Evolutionary conservation across 1,139 yeast species (phyloP).

Genomic region (Zhuliangozyma parablackwelliae): DNA sequence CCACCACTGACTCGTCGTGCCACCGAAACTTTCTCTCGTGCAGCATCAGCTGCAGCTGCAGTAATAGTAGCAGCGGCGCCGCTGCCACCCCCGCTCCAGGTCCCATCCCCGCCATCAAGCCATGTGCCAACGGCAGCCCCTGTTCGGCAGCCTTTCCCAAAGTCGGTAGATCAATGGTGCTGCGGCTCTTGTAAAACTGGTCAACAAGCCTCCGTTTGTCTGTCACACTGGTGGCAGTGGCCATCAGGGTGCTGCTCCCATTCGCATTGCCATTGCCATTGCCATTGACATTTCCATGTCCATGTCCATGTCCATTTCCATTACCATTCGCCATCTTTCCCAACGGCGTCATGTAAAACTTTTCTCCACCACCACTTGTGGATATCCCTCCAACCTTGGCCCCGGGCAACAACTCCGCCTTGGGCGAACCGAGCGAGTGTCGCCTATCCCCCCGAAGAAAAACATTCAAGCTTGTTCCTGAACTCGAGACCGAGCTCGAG

Average conservation of each 20-base stretch:
- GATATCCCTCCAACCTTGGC: slow-evolving; percentile 4
- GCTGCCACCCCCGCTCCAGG: background rate
- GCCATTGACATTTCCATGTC: too few species aligned
- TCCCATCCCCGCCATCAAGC: background rate
- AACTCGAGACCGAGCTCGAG: background rate
- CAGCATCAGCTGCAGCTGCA: background rate
- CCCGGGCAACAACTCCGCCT: slow-evolving; percentile 6
- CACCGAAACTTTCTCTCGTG: slow-evolving; percentile 5
- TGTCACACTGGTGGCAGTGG: slow-evolving; percentile 1
- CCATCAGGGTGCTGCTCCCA: too few species aligned
- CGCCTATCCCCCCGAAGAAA: slow-evolving; percentile 8
- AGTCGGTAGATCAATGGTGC: too few species aligned
- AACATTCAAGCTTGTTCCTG: slow-evolving; percentile 7
- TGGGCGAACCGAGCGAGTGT: slow-evolving; percentile 5
- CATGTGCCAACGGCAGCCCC: background rate
- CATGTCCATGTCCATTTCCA: too few species aligned
- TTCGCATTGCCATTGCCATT: too few species aligned
- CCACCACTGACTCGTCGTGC: slow-evolving; percentile 1
- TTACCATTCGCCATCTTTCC: too few species aligned
- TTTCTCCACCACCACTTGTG: background rate
- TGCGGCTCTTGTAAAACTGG: slow-evolving; percentile 28
- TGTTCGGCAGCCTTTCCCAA: too few species aligned
- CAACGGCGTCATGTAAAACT: too few species aligned
- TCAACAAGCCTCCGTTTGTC: slow-evolving; percentile 36
- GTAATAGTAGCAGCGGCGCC: background rate